Conservation (phyloP, 495 filamentous ascomycete genomes). For the Aspergillus indologenus region DNA sequence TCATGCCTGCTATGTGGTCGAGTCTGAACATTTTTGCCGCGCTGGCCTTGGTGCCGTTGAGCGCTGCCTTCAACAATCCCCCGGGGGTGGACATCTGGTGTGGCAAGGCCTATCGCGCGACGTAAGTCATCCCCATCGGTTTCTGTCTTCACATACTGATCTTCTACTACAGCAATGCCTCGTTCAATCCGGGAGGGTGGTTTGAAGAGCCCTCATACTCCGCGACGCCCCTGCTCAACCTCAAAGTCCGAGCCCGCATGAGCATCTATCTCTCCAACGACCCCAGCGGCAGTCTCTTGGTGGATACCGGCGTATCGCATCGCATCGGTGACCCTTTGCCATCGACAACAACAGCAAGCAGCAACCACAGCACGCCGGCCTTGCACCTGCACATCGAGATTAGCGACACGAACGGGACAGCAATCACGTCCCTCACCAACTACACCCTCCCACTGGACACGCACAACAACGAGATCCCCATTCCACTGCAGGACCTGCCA, state of each 20-base stretch:
- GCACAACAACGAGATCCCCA: too few relatives aligned
- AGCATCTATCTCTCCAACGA: constrained; percentile 47
- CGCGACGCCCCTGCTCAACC: constrained; percentile 47
- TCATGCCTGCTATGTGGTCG: background rate
- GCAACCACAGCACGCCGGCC: background rate
- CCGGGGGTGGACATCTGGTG: constrained; percentile 49
- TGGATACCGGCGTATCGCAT: constrained; percentile 54
- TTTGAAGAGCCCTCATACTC: constrained; percentile 44
- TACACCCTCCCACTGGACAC: background rate
- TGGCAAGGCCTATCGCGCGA: constrained; percentile 55
- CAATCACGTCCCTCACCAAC: background rate
- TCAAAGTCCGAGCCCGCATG: constrained; percentile 58
- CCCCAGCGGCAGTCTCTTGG: constrained; percentile 56
- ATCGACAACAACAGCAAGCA: background rate
- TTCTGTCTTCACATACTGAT: background rate
- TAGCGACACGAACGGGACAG: background rate
- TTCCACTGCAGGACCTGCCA: background rate
- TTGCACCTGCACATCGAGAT: background rate
- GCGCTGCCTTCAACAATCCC: constrained; percentile 26
- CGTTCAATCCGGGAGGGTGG: constrained; percentile 61
- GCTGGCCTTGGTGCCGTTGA: background rate
- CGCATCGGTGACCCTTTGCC: background rate
- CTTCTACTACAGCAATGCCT: constrained; percentile 40
- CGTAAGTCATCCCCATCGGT: constrained; percentile 25
- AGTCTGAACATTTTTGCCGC: background rate